Base-by-base conservation (phyloP, 768 basidiomycete species). In the Boletellus ananiceps region DNA sequence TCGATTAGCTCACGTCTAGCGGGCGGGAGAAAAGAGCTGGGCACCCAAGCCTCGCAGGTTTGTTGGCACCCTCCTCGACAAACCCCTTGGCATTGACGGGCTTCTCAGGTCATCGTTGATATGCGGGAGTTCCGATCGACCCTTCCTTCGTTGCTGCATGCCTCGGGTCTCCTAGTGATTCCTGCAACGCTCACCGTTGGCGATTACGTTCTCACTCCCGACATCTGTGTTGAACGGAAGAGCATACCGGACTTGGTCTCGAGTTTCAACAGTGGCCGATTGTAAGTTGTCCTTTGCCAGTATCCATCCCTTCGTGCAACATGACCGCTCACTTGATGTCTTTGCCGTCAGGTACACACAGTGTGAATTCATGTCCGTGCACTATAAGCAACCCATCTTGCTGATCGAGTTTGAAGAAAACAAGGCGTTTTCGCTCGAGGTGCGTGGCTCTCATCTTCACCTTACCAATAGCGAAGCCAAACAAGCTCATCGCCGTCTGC, bases 361-460 rank as follows among this genome's bases (percentile, higher is more conserved):
- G 62, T 98, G 95, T 71, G 95, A 98, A 68, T 65, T 91, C 18
- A 97, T 99, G 95, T 93, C 89, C 0, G 86, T 85, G 14, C 88
- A 97, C 64, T 98, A 99, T 72, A 96, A 93, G 68, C 83, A 87
- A 16, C 94, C 95, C 0, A 76, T 99, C 45, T 73, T 99, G 14
- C 74, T 98, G 9, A 96, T 98, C 58, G 94, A 99, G 64, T 98
- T 98, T 54, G 95, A 98, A 63, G 93, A 98, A 70, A 88, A 96
- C 66, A 97, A 95, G 59, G 84, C 91, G 0, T 96, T 97, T 66
- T 87, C 88, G 0, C 76, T 98, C 11, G 88, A 93, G 69, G 93
- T 89, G 51, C 46, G 75, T 63, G 13, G n/a, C 44, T 44, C 33
- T 7, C 21, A 6, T 36, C 23, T 15, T 14, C 9, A 8, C 5